Percentiles rank a stretch among this genome's conserved stretches.
phyloP scores from a whole-genome alignment of 148 eudicot species.

The Mesembryanthemum crystallinum region DNA sequence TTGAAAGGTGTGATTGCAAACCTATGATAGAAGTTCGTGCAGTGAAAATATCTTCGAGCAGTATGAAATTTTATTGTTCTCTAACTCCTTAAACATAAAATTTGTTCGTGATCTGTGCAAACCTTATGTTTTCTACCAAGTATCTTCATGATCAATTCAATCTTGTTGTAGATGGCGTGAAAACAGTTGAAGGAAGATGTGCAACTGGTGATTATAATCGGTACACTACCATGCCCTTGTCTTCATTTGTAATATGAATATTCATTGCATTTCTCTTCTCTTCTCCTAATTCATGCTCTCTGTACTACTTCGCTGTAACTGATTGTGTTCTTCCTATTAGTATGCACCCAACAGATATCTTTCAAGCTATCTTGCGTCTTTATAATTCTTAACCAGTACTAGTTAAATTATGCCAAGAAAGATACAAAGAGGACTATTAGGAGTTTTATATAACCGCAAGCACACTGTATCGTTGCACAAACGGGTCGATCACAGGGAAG shows the following conservation, averaged over 20 bases:
- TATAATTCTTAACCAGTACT: not conserved
- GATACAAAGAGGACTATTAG: not conserved
- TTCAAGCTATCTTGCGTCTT: not conserved
- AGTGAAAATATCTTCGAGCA: not conserved
- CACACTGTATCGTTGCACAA: too few species aligned
- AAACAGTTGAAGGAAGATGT: slow-evolving; percentile 91
- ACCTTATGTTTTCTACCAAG: not conserved
- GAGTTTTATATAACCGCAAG: too few species aligned
- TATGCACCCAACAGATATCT: not conserved
- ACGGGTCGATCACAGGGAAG: too few species aligned
- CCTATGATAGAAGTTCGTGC: not conserved
- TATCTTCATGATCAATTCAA: not conserved
- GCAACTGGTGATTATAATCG: slow-evolving; percentile 75
- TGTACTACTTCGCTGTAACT: not conserved
- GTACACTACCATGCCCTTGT: slow-evolving; percentile 28
- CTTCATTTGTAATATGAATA: not conserved
- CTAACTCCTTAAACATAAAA: not conserved
- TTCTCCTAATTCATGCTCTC: not conserved
- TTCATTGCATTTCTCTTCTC: too few species aligned
- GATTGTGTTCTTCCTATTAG: not conserved
- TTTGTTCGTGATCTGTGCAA: not conserved
- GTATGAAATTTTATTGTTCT: not conserved
- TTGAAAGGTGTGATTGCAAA: slow-evolving; percentile 50
- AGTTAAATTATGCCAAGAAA: not conserved
- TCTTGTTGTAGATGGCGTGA: slow-evolving; percentile 55